phyloP scores from a whole-genome alignment of 495 filamentous ascomycete species.

The Penicillium steckii region DNA sequence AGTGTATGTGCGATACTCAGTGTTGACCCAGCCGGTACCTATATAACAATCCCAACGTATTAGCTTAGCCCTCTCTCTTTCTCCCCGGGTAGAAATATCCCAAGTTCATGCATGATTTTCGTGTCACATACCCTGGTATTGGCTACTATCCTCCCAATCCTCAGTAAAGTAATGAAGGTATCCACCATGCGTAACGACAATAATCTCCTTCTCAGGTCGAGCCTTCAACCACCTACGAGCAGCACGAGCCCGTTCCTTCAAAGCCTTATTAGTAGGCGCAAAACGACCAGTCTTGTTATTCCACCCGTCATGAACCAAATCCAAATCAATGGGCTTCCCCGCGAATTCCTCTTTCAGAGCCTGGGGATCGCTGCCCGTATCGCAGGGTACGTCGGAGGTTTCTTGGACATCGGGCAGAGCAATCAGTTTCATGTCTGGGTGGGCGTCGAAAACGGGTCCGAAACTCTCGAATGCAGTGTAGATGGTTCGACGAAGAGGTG shows the following conservation, averaged over 20 bases:
- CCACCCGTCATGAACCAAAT: conserved; percentile 62
- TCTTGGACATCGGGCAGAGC: conserved; percentile 83
- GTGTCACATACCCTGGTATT: conserved; percentile 48
- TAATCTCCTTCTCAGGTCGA: conserved; percentile 57
- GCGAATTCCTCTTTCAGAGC: conserved; percentile 64
- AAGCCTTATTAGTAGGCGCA: conserved; percentile 53
- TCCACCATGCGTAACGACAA: conserved; percentile 72
- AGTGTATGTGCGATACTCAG: conserved; percentile 73
- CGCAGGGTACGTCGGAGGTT: conserved; percentile 71
- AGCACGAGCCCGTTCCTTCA: conserved; percentile 61
- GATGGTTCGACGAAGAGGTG: conserved; percentile 80
- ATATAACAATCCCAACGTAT: neutral
- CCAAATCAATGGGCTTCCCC: conserved; percentile 60
- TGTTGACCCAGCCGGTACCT: conserved; percentile 85
- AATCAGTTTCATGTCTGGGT: conserved; percentile 54
- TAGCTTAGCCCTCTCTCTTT: neutral
- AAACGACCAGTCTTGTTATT: conserved; percentile 64
- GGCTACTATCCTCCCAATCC: conserved; percentile 68
- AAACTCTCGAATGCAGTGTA: conserved; percentile 78
- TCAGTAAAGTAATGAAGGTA: conserved; percentile 78
- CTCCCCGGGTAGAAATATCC: neutral
- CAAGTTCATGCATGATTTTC: neutral
- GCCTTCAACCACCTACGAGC: conserved; percentile 68
- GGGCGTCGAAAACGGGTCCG: conserved; percentile 46
- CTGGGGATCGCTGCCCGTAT: conserved; percentile 62